Evolutionary conservation across 148 eudicot species (phyloP).

Genomic region (Arctostaphylos glauca): DNA sequence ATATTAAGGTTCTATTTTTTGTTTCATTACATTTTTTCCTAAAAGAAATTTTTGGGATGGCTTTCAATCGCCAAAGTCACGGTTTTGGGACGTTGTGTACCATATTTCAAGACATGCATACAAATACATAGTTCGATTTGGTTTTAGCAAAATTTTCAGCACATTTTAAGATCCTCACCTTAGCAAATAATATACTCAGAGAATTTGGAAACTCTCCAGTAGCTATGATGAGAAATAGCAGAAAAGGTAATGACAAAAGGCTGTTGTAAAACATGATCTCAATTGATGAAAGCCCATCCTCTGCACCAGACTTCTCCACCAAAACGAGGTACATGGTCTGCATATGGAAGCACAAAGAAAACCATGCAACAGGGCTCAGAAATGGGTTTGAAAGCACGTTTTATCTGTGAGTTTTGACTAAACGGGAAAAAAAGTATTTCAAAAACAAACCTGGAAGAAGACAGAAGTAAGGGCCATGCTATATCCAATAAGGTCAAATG

Average conservation of each 20-base stretch:
- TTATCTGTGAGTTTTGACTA: neutral
- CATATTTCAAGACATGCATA: no score
- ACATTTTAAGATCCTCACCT: constrained; percentile 42
- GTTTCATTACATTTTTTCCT: no score
- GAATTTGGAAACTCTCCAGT: constrained; percentile 90
- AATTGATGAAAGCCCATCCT: constrained; percentile 90
- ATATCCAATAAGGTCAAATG: constrained; percentile 88
- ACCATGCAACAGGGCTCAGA: neutral
- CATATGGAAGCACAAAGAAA: constrained; percentile 24
- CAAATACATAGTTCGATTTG: no score
- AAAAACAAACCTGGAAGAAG: constrained; percentile 69
- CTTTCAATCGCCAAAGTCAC: no score
- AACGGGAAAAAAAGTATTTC: neutral
- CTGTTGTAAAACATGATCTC: constrained; percentile 98
- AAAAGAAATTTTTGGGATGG: no score
- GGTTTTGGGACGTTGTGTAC: no score
- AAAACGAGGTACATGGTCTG: constrained; percentile 98
- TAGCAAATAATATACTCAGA: constrained; percentile 54
- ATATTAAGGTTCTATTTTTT: no score
- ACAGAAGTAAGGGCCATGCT: constrained; percentile 90
- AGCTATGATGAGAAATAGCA: constrained; percentile 65
- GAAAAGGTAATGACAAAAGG: constrained; percentile 80
- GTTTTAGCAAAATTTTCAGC: no score
- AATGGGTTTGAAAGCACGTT: constrained; percentile 8
- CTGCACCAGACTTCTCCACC: constrained; percentile 96